A percentile compares a stretch with the other conserved stretches of the same genome.
These are phyloP conservation scores for Lactarius trivialis DNA, from an alignment of 768 basidiomycete genomes.

Conservation along the genomic window DNA sequence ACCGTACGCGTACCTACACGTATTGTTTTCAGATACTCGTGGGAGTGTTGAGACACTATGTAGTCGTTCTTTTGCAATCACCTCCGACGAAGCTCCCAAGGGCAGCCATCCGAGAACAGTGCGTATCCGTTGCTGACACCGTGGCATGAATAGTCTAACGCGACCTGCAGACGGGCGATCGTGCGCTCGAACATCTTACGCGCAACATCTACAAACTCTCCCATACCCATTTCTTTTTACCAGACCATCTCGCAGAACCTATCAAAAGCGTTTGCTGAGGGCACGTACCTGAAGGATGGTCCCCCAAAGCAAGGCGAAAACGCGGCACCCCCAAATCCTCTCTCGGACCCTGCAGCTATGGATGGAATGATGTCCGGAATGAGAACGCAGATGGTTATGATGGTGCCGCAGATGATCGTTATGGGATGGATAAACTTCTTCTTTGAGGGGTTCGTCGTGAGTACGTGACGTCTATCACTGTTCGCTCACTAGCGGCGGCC, in stretches of 20 bases:
- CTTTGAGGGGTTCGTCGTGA: conserved; percentile 97
- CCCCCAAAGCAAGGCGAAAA: conserved; percentile 58
- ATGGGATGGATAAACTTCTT: conserved; percentile 99
- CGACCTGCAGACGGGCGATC: conserved; percentile 55
- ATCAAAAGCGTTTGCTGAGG: conserved; percentile 60
- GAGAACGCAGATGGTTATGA: conserved; percentile 99
- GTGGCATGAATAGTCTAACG: conserved; percentile 7
- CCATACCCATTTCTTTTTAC: conserved; percentile 69
- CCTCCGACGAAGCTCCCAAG: conserved; percentile 74
- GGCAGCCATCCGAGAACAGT: conserved; percentile 90
- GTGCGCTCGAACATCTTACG: conserved; percentile 81
- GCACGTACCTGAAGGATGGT: conserved; percentile 83
- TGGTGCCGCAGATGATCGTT: conserved; percentile 96
- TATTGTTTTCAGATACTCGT: conserved; percentile 67
- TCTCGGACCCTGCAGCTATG: conserved; percentile 88
- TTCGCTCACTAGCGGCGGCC: neutral
- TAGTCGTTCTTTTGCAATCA: conserved; percentile 78
- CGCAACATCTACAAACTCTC: conserved; percentile 72
- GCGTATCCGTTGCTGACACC: conserved; percentile 30
- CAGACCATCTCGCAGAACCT: conserved; percentile 69
- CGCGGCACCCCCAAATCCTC: conserved; percentile 64
- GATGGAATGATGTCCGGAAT: conserved; percentile 98
- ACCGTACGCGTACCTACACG: neutral
- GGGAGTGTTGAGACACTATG: conserved; percentile 88
- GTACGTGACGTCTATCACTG: conserved; percentile 42